Base-by-base conservation (phyloP, 805 yeast species). In the Millerozyma acaciae region DNA sequence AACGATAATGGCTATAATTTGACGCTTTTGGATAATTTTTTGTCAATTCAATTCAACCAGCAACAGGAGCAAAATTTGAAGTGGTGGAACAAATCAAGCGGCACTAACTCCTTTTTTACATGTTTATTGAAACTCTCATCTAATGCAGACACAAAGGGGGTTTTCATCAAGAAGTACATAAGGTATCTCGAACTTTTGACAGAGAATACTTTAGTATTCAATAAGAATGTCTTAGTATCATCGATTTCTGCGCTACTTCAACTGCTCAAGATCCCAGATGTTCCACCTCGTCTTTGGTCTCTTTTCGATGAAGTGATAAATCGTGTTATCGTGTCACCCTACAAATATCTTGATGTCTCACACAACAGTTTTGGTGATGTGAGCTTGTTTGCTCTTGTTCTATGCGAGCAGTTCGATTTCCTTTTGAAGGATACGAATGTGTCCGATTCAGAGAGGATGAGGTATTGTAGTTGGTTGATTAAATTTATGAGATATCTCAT, bases 261-360 rank as follows among this genome's bases (percentile, higher is more conserved):
- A 33, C 69, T 87, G 6, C 50, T 80, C 6, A 57, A 51, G 31
- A 42, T 42, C 2, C 21, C 51, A 3, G 34, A 38, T 2, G 42
- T 44, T 2, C 43, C 28, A 6, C 33, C 28, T 1, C 60, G 62
- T 23, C 50, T 87, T 2, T 81, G 86, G 81, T 62, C 61, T 8
- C 53, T 86, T 19, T 42, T 90, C 5, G 96, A 90, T 50, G 93
- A 89, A 53, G 63, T 86, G 0, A 68, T 87, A 19, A 67, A 86
- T 1, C 71, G 96, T 41, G 70, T 80, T 40, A 71, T 81, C 22
- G 71, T 75, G 40, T 59, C 87, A 0, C 97, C 97, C 0, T 93
- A 83, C 60, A 87, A 84, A 50, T 90, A 88, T 46, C 71, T 86
- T 33, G 97, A 90, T 50, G 37, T 52, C 13, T 53, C 65, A 3